Conservation (phyloP, 192 early-diverging fungal genomes). For the Umbelopsis isabellina region DNA sequence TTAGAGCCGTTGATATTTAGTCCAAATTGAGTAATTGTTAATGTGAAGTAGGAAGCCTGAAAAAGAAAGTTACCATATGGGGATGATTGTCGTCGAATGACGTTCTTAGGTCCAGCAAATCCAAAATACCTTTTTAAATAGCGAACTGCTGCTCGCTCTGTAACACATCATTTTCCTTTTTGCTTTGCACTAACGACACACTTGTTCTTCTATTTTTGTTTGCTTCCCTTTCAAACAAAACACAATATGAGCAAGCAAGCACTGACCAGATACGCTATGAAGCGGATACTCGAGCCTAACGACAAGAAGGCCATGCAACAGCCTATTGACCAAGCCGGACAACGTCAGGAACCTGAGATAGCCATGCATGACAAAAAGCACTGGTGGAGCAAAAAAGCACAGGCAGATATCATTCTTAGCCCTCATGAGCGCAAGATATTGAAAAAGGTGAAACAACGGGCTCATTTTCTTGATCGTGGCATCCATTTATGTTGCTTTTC, state of each 20-base stretch:
- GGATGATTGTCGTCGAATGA: no score
- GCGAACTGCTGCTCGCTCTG: no score
- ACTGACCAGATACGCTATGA: neutral
- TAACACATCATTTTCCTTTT: no score
- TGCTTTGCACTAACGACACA: neutral
- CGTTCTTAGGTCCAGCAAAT: no score
- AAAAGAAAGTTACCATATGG: no score
- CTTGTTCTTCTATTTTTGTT: neutral
- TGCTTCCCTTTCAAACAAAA: neutral
- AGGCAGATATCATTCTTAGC: conserved; percentile 35
- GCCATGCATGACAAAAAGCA: neutral
- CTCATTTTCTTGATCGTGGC: conserved; percentile 50
- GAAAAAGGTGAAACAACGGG: conserved; percentile 44
- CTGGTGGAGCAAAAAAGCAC: conserved; percentile 35
- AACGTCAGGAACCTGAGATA: conserved; percentile 11
- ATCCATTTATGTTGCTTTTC: conserved; percentile 41
- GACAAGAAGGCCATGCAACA: conserved; percentile 3
- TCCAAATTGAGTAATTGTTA: no score
- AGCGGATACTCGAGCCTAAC: conserved; percentile 1
- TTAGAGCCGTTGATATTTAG: no score
- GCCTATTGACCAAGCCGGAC: conserved; percentile 29
- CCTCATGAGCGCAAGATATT: conserved; percentile 35
- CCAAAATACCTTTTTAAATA: no score
- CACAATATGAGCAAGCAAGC: neutral
- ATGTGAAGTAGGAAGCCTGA: no score